A percentile compares a stretch with the other conserved stretches of the same genome.
Conservation (phyloP, 495 filamentous ascomycete species). For the Penicillium coffeae region DNA sequence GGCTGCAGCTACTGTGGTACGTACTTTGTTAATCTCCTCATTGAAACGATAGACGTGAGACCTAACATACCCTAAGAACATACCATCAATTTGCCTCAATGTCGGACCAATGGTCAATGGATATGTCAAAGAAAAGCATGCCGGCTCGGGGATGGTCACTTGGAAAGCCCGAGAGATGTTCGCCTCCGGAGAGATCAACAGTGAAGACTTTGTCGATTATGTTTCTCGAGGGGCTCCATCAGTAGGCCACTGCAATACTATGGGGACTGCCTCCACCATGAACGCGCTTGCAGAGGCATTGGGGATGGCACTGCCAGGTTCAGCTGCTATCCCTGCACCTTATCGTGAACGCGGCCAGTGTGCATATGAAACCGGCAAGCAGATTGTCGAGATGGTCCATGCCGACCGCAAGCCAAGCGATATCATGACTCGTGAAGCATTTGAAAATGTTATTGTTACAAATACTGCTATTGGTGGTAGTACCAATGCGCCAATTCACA, state of each 20-base stretch:
- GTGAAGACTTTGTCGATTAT: slow-evolving; percentile 46
- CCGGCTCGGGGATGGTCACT: slow-evolving; percentile 45
- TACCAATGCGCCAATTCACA: slow-evolving; percentile 54
- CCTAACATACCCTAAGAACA: slow-evolving; percentile 34
- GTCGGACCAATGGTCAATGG: slow-evolving; percentile 56
- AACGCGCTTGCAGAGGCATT: slow-evolving; percentile 53
- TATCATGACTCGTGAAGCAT: slow-evolving; percentile 52
- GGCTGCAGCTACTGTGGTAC: slow-evolving; percentile 51
- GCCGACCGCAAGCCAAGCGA: slow-evolving; percentile 52
- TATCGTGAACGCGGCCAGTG: slow-evolving; percentile 51
- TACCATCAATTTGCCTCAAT: slow-evolving; percentile 53
- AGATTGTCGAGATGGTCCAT: slow-evolving; percentile 53
- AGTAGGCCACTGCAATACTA: slow-evolving; percentile 55
- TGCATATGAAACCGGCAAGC: slow-evolving; percentile 50
- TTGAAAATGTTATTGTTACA: slow-evolving; percentile 52
- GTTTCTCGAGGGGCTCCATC: slow-evolving; percentile 49
- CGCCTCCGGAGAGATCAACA: slow-evolving; percentile 48
- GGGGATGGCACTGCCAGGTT: slow-evolving; percentile 55
- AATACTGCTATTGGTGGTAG: slow-evolving; percentile 54
- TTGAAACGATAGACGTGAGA: neutral
- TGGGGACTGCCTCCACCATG: slow-evolving; percentile 58
- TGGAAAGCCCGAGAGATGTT: slow-evolving; percentile 53
- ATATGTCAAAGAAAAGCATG: slow-evolving; percentile 38
- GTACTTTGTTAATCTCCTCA: slow-evolving; percentile 1
- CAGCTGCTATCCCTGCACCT: slow-evolving; percentile 50